phyloP scores from a whole-genome alignment of 129 eudicot genomes.

The Ambrosia artemisiifolia region DNA sequence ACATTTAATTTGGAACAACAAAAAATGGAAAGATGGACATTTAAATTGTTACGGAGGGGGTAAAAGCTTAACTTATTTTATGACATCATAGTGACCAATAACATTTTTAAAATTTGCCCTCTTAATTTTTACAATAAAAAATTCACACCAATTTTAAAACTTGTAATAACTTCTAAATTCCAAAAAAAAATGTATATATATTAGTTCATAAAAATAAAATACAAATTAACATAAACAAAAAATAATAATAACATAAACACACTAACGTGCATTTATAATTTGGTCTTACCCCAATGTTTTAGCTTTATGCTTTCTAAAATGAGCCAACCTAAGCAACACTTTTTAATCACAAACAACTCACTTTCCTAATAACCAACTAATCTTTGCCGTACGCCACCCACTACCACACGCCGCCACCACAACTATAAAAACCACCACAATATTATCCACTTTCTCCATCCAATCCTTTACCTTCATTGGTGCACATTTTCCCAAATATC shows the following conservation, averaged over 20 bases:
- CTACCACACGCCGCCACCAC: conserved; percentile 23
- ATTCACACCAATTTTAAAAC: not conserved
- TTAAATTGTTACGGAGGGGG: too few species aligned
- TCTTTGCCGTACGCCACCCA: conserved; percentile 33
- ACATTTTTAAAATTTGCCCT: not conserved
- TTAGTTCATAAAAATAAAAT: too few species aligned
- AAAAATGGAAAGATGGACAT: too few species aligned
- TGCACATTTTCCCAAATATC: too few species aligned
- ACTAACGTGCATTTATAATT: conserved; percentile 28
- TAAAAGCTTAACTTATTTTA: too few species aligned
- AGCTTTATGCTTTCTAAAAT: conserved; percentile 31
- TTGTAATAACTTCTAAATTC: too few species aligned
- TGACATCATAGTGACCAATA: not conserved
- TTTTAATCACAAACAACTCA: conserved; percentile 27
- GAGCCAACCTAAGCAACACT: conserved; percentile 36
- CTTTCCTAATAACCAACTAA: conserved; percentile 25
- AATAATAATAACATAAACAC: not conserved
- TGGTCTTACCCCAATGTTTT: conserved; percentile 21
- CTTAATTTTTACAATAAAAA: not conserved
- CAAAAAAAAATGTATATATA: too few species aligned
- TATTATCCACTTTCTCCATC: not conserved
- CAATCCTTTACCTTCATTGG: conserved; percentile 1
- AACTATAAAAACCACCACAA: conserved; percentile 19
- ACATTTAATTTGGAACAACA: too few species aligned
- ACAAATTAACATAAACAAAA: not conserved